Conservation (phyloP, 2,329 filamentous ascomycete genomes). For the Dendrostoma leiphaemia region DNA sequence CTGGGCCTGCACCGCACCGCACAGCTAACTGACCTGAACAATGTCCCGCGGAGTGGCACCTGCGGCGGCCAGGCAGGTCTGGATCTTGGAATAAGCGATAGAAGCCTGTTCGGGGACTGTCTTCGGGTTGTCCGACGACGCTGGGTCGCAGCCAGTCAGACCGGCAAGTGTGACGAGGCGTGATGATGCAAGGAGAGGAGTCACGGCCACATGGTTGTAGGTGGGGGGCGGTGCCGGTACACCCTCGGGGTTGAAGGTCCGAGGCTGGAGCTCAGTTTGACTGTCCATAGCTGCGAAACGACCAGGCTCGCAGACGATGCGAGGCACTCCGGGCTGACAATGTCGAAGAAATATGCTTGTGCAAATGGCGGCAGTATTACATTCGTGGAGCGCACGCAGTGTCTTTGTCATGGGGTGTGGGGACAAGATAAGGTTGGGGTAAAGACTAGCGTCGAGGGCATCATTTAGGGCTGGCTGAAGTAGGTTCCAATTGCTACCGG, state of each 20-base stretch:
- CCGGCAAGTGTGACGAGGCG: conserved; percentile 14
- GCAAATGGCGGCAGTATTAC: no score
- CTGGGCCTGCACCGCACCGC: no score
- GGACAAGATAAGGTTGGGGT: no score
- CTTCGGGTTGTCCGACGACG: conserved; percentile 9
- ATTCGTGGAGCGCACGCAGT: no score
- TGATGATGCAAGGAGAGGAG: conserved; percentile 8
- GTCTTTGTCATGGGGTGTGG: no score
- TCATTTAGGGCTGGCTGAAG: no score
- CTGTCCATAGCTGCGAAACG: neutral
- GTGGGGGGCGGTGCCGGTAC: conserved; percentile 9
- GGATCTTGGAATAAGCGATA: conserved; percentile 11
- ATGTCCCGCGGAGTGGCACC: conserved; percentile 13
- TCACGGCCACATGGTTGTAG: conserved; percentile 12
- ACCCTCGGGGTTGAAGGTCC: conserved; percentile 11
- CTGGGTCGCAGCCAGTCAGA: conserved; percentile 13
- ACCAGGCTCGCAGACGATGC: no score
- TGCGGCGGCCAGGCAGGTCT: conserved; percentile 8
- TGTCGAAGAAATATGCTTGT: no score
- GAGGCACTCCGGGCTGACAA: no score
- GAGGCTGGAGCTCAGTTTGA: neutral
- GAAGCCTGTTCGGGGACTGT: conserved; percentile 7
- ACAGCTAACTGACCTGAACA: conserved; percentile 13
- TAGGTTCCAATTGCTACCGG: no score
- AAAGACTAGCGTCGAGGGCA: no score